phyloP scores from a whole-genome alignment of 352 stramenopile species.

The Phytophthora foliorum region DNA sequence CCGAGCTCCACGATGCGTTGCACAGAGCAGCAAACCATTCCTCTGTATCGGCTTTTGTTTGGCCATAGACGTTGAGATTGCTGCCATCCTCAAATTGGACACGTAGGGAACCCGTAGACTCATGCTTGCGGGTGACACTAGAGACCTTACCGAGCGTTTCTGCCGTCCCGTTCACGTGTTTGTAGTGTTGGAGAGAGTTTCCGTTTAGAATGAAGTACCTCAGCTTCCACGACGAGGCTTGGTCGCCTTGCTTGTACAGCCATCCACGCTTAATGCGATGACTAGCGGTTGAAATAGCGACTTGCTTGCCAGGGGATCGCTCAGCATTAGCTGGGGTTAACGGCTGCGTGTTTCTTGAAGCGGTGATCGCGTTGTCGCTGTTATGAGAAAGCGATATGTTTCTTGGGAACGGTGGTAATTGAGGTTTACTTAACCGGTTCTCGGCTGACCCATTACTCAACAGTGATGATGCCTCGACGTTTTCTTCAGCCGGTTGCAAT shows the following conservation, averaged over 20 bases:
- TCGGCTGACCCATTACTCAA: slow-evolving; percentile 13
- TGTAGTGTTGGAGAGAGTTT: slow-evolving; percentile 60
- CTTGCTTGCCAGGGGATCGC: slow-evolving; percentile 17
- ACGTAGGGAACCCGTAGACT: slow-evolving; percentile 45
- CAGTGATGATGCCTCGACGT: slow-evolving; percentile 4
- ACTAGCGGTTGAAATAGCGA: not conserved
- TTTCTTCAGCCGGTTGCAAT: slow-evolving; percentile 4
- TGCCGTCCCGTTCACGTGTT: slow-evolving; percentile 51
- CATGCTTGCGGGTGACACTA: slow-evolving; percentile 50
- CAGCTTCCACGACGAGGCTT: slow-evolving; percentile 67
- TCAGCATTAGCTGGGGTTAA: slow-evolving; percentile 18
- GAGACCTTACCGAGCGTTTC: slow-evolving; percentile 56
- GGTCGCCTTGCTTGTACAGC: slow-evolving; percentile 64
- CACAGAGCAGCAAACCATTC: slow-evolving; percentile 61
- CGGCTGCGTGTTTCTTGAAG: slow-evolving; percentile 13
- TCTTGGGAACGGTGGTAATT: slow-evolving; percentile 36
- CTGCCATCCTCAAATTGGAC: slow-evolving; percentile 60
- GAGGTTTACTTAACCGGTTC: slow-evolving; percentile 19
- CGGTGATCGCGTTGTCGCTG: slow-evolving; percentile 2
- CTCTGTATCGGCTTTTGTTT: slow-evolving; percentile 55
- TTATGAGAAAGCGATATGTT: slow-evolving; percentile 21
- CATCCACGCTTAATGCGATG: slow-evolving; percentile 57
- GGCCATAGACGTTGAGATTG: slow-evolving; percentile 55
- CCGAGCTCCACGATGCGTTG: slow-evolving; percentile 33
- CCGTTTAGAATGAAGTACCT: slow-evolving; percentile 74